Evolutionary conservation across 345 rosid species (phyloP).

Genomic region (Salix dunnii): DNA sequence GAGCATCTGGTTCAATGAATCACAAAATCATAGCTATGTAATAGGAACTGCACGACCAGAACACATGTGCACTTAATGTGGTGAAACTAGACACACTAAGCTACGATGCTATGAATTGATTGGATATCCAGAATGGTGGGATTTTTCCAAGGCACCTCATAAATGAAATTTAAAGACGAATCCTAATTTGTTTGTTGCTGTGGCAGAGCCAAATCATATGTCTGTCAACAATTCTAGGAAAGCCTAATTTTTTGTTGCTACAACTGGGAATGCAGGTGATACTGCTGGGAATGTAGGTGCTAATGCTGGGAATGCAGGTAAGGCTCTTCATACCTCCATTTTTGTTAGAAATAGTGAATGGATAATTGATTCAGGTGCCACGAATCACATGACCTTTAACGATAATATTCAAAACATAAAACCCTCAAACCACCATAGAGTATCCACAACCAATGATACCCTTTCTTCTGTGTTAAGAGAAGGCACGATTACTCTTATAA

Average conservation of each 20-base stretch:
- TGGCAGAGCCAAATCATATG: neutral
- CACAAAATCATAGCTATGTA: neutral
- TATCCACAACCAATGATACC: neutral
- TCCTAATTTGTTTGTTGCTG: neutral
- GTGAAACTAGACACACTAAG: neutral
- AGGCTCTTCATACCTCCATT: neutral
- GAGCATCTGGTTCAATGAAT: neutral
- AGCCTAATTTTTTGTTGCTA: neutral
- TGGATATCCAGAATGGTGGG: neutral
- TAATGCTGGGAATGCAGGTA: neutral
- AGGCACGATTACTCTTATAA: neutral
- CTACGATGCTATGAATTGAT: neutral
- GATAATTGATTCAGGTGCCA: neutral
- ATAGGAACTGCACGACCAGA: neutral
- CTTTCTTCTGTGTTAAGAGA: neutral
- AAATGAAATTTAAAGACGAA: neutral
- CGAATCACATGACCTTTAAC: neutral
- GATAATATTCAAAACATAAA: neutral
- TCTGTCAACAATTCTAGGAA: neutral
- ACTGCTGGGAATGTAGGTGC: neutral
- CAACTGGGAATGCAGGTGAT: neutral
- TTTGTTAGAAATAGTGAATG: neutral
- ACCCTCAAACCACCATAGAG: neutral
- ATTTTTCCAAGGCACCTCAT: neutral
- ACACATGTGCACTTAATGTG: neutral